Base-by-base conservation (phyloP, 129 eudicot species). In the Kitagawia praeruptora region DNA sequence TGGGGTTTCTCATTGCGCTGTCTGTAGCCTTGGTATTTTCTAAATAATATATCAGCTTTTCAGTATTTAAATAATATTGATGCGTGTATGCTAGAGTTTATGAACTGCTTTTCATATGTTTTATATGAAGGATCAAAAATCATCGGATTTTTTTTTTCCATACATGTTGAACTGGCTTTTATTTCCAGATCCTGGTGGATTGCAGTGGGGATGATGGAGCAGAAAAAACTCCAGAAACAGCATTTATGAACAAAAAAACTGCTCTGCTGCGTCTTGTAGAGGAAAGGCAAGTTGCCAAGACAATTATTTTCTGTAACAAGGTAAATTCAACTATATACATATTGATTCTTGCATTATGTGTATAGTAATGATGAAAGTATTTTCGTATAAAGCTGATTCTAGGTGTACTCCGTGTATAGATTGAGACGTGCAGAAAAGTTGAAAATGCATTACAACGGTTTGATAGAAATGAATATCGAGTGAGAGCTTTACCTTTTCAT, bases 361-460 rank as follows among this genome's bases (percentile, higher is more conserved):
- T 58, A 19, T 42, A 27, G 70, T 6, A 72, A 47, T 46, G 44
- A 27, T 28, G 23, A 56, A 71, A 53, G 28, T 23, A 40, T 34
- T 75, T 48, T 38, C 14, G 46, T 74, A 42, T 37, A 64, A 56
- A 56, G 66, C 67, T 71, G 56, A 23, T 70, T 23, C 74, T 25
- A 53, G 75, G 67, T 75, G 23, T 74, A 61, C 56, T 5, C 63
- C 44, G 47, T 61, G 54, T 90, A 84, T 85, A 95, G 98, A 95
- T 95, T 28, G 98, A 92, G 85, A 95, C 97, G 3, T 95, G 98
- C 86, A 85, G 98, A 87, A 90, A 92, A 84, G 97, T 95, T 76
- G 98, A 95, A 82, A 95, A 95, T 82, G 91, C 86, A 63, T 89
- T 95, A 75, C 89, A 82, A 28, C 91, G 98, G 21, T 70, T 88